Evolutionary conservation across 2,329 filamentous ascomycete genomes (phyloP), one percentile per base, ranked within the genome.

Genomic region (Ceratocystis smalleyi): DNA sequence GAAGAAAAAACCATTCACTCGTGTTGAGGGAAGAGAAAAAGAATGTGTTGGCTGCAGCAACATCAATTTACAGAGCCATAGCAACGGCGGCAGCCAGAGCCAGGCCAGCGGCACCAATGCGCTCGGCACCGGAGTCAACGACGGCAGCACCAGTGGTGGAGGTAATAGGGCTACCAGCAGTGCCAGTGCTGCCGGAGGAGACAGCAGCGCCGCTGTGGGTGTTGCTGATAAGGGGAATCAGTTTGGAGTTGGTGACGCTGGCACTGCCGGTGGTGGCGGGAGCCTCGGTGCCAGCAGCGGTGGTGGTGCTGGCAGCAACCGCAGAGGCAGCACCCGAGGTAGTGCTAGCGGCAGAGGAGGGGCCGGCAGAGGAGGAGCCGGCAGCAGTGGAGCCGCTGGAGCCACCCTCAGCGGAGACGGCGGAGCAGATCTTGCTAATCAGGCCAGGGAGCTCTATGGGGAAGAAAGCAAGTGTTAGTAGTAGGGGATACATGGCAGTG

Each of bases 51-150:
- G 47, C 47, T 17, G 24, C n/a, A 8, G n/a, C 43, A 62, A n/a
- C 22, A 22, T 17, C 17, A 2, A 51, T 64, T 70, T 70, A 75
- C 51, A 75, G 68, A 51, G 70, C 73, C 3, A 73, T 45, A 24
- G 70, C 73, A 64, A 73, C 49, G 30, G 70, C 73, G 59, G 70
- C 70, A 19, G 71, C 66, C 24, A 70, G 70, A 43, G 70, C 72
- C 22, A 70, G 35, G 24, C 59, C 69, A 32, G 69, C 71, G n/a
- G 64, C 64, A 55, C 71, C 70, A 32, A 73, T 67, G n/a, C 71
- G 72, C 49, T 71, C 68, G 43, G 71, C 64, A 59, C 59, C 59
- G n/a, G 51, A 55, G 24, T 61, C 49, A 24, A 65, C 43, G 4
- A 65, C 70, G 15, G 69, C 69, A 10, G 69, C 69, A 12, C 65